These are phyloP conservation scores for Hyaloscypha finlandica DNA, from an alignment of 495 filamentous ascomycete species.

Conservation along the genomic window DNA sequence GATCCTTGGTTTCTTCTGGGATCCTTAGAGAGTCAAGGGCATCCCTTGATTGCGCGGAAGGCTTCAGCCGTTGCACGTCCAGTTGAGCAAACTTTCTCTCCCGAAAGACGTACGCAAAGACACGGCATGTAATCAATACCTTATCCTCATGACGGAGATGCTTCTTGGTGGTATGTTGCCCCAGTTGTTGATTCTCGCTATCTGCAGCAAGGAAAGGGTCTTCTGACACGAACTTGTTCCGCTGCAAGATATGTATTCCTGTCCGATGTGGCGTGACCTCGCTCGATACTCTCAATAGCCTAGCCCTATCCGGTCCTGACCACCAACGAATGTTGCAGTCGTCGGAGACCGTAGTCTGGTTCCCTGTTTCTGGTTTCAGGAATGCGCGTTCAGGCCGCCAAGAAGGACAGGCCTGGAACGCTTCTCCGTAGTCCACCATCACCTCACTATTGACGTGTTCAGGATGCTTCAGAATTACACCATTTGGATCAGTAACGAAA, in stretches of 20 bases:
- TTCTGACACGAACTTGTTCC: background rate
- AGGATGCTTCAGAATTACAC: conserved; percentile 35
- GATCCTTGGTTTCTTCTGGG: conserved; percentile 42
- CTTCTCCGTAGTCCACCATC: conserved; percentile 51
- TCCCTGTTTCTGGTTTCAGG: conserved; percentile 10
- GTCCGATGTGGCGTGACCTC: background rate
- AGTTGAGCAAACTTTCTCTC: conserved; percentile 31
- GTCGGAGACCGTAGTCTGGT: background rate
- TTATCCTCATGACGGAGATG: conserved; percentile 30
- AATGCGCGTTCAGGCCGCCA: conserved; percentile 35
- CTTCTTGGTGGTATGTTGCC: too few relatives aligned
- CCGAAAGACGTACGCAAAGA: conserved; percentile 42
- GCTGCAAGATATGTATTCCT: background rate
- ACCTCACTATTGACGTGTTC: conserved; percentile 49
- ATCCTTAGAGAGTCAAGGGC: conserved; percentile 38
- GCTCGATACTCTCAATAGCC: background rate
- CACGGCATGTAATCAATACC: conserved; percentile 39
- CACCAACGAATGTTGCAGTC: background rate
- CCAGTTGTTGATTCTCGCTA: conserved; percentile 19
- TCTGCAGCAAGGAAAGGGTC: background rate
- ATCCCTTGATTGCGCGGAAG: background rate
- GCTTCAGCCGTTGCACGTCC: background rate
- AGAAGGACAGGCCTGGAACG: conserved; percentile 38
- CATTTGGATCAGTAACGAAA: conserved; percentile 24
- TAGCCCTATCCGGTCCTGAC: background rate